Evolutionary conservation across 2,329 filamentous ascomycete genomes (phyloP).

Genomic region (Monilinia laxa): DNA sequence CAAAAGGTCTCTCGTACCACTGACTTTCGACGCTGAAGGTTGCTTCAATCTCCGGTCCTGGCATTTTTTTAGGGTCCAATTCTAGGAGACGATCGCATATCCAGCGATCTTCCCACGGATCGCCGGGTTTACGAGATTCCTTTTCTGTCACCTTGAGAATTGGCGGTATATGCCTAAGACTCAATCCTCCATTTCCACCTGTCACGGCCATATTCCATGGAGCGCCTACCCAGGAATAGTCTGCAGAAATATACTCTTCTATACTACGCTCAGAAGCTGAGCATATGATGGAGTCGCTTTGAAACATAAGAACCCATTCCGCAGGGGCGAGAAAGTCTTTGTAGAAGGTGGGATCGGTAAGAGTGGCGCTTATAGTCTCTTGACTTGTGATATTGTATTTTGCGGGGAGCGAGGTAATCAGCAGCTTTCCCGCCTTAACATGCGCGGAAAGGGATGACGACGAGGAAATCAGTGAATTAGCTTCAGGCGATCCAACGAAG

Average conservation of each 20-base stretch:
- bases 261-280: slow-evolving; percentile 51
- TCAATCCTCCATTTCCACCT: slow-evolving; percentile 39
- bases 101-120: slow-evolving; percentile 56
- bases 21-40: slow-evolving; percentile 49
- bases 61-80: slow-evolving; percentile 36
- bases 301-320: slow-evolving; percentile 55
- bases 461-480: slow-evolving; percentile 45
- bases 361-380: slow-evolving; percentile 49
- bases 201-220: slow-evolving; percentile 34
- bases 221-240: slow-evolving; percentile 46
- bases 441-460: slow-evolving; percentile 47
- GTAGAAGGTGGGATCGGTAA: slow-evolving; percentile 55
- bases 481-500: slow-evolving; percentile 53
- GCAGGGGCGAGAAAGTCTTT: slow-evolving; percentile 50
- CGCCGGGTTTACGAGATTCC: slow-evolving; percentile 46
- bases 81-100: slow-evolving; percentile 45
- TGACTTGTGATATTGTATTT: slow-evolving; percentile 50
- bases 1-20: slow-evolving; percentile 51
- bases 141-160: slow-evolving; percentile 34
- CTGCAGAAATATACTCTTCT: slow-evolving; percentile 51
- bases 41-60: slow-evolving; percentile 41
- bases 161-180: slow-evolving; percentile 29
- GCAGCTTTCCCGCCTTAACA: slow-evolving; percentile 17
- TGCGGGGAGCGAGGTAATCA: slow-evolving; percentile 46
- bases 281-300: slow-evolving; percentile 56